A percentile compares a stretch with the other conserved stretches of the same genome.
These are phyloP conservation scores for Claviceps africana DNA, from an alignment of 2,329 filamentous ascomycete genomes.

Conservation along the genomic window DNA sequence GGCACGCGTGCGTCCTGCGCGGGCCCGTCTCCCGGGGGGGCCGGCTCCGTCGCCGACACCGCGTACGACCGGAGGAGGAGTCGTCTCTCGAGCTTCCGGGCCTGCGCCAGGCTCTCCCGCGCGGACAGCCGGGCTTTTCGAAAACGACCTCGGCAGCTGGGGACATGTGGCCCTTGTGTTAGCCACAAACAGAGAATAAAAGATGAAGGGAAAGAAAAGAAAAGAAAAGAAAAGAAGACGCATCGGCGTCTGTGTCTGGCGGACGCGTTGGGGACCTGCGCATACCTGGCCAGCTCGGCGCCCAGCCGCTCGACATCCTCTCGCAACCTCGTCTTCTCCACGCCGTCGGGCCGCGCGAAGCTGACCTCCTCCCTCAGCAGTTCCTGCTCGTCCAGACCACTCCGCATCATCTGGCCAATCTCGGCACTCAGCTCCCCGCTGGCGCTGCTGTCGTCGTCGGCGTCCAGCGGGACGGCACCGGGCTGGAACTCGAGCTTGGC, in stretches of 20 bases:
- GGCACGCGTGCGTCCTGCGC: constrained; percentile 11
- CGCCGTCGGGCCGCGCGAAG: constrained; percentile 43
- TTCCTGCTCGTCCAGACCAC: constrained; percentile 73
- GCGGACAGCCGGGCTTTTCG: constrained; percentile 70
- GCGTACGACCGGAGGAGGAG: constrained; percentile 55
- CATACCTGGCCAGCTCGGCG: constrained; percentile 57
- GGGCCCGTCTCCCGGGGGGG: constrained; percentile 12
- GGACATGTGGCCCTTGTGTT: no score
- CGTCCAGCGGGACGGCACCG: constrained; percentile 38
- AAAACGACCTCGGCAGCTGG: constrained; percentile 50
- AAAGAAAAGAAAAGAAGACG: no score
- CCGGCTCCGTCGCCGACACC: constrained; percentile 19
- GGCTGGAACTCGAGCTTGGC: constrained; percentile 44
- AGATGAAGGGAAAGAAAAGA: no score
- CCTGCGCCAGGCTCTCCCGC: constrained; percentile 58
- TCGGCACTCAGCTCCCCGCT: constrained; percentile 64
- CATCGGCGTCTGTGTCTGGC: no score
- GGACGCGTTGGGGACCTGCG: neutral
- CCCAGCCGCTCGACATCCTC: constrained; percentile 53
- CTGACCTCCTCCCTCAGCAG: constrained; percentile 64
- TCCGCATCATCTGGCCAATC: constrained; percentile 64
- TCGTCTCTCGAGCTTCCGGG: constrained; percentile 63
- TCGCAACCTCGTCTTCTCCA: constrained; percentile 50
- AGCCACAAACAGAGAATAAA: no score
- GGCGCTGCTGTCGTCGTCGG: constrained; percentile 35